A percentile compares a stretch with the other conserved stretches of the same genome.
These are phyloP conservation scores for Cornus suecica DNA, from an alignment of 148 eudicot genomes.

Conservation along the genomic window DNA sequence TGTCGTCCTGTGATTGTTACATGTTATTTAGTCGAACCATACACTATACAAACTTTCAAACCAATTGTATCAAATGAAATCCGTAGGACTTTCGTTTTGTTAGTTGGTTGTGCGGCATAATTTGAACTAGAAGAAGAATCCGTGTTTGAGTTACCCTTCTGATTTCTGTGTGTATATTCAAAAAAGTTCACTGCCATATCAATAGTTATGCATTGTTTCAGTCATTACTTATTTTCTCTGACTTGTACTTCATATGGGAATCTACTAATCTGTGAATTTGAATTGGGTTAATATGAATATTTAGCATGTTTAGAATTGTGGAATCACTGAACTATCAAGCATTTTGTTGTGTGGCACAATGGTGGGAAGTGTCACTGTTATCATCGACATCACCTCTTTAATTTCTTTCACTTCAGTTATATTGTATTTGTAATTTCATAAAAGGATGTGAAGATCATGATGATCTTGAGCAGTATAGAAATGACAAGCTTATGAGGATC, in stretches of 20 bases:
- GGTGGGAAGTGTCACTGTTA: too few species aligned
- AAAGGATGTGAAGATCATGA: background rate
- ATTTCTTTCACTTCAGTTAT: too few species aligned
- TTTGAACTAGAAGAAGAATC: background rate
- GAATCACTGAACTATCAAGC: background rate
- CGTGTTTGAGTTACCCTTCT: background rate
- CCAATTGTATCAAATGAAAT: background rate
- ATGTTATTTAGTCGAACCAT: background rate
- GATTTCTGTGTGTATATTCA: background rate
- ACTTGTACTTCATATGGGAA: background rate
- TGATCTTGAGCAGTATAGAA: background rate
- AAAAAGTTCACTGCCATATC: background rate
- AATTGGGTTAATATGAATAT: background rate
- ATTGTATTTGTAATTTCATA: too few species aligned
- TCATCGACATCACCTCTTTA: background rate
- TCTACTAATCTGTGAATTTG: background rate
- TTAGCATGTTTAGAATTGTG: too few species aligned
- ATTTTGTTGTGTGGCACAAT: background rate
- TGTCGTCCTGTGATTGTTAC: background rate
- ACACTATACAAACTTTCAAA: background rate
- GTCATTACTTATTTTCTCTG: background rate
- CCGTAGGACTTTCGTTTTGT: background rate
- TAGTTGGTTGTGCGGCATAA: background rate
- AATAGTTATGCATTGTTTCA: too few species aligned
- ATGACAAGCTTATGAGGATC: background rate